Evolutionary conservation across 1,284 basidiomycete genomes (phyloP), one percentile per base, ranked within the genome.

Genomic region (Clitocybe nebularis): DNA sequence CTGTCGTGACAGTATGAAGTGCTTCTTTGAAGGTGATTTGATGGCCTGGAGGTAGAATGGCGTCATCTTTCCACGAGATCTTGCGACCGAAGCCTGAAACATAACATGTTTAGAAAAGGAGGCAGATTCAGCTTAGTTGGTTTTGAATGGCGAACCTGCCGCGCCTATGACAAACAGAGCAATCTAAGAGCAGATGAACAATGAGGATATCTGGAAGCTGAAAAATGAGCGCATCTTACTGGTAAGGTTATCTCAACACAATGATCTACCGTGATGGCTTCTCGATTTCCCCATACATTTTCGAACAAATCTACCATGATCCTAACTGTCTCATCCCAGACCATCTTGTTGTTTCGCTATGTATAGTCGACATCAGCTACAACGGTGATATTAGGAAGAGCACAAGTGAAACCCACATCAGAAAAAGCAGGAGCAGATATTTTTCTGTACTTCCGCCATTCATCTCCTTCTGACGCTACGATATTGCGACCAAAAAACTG

Each of bases 361-460:
- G 28, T 8, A 13, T 4, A 24, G 19, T 7, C 36, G 9, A 26
- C 30, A 19, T 44, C 16, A 26, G 28, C 9, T 7, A 2, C 17
- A 9, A 5, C 4, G 2, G 13, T 13, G 29, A 25, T n/a, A 21
- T 17, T 28, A 21, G 9, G 4, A 6, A 8, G 6, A 17, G 24
- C 20, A 22, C 28, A 19, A 33, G 21, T 32, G 14, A 8, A 23
- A 50, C 57, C 21, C 36, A 65, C 65, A 41, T 67, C 65, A 24
- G 64, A 65, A 42, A 68, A 70, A 1, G 68, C 66, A 21, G 67
- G 66, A 2, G 66, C 66, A 20, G 63, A 59, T 23, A 63, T 71
- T 56, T 75, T 77, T 28, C 78, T 61, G 48, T 78, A 77, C 36
- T 70, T 70, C 50, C 78, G 77, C 78, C 78, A 81, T 49, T 76